Percentiles rank a stretch among this genome's conserved stretches.
Evolutionary conservation across 1,284 basidiomycete genomes (phyloP).

Genomic region (Abortiporus biennis): DNA sequence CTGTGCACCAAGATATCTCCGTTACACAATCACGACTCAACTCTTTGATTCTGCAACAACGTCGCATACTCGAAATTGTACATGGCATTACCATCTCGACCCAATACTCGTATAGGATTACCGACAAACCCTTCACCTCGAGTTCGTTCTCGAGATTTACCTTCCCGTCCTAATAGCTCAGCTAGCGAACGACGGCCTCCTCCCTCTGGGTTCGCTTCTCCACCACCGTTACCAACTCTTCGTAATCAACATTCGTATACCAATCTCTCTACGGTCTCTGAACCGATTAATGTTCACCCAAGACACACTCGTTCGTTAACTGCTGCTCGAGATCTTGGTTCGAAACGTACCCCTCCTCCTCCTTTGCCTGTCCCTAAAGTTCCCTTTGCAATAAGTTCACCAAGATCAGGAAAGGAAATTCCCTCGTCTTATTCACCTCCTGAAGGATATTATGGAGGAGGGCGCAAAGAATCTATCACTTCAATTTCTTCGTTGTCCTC

Average conservation of each 20-base stretch:
- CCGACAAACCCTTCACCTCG: slow-evolving; percentile 21
- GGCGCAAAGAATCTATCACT: slow-evolving; percentile 4
- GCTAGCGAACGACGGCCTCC: slow-evolving; percentile 17
- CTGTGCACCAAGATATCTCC: background rate
- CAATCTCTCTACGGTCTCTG: slow-evolving; percentile 17
- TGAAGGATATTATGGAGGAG: background rate
- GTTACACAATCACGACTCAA: slow-evolving; percentile 1
- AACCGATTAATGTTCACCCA: slow-evolving; percentile 2
- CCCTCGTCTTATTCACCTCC: background rate
- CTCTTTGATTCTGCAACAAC: background rate
- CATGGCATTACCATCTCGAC: slow-evolving; percentile 21
- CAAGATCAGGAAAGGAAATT: background rate
- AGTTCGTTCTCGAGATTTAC: slow-evolving; percentile 15
- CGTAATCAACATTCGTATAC: background rate
- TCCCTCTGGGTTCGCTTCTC: slow-evolving; percentile 9
- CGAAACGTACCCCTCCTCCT: background rate
- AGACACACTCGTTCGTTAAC: slow-evolving; percentile 1
- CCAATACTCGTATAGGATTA: slow-evolving; percentile 19
- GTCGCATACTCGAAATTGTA: background rate
- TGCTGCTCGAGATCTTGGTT: background rate
- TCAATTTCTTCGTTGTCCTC: slow-evolving; percentile 1
- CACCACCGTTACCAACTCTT: slow-evolving; percentile 12
- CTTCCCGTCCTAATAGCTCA: slow-evolving; percentile 14
- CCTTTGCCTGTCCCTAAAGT: background rate
- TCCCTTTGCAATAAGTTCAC: too few relatives aligned